A percentile compares a stretch with the other conserved stretches of the same genome.
phyloP scores from a whole-genome alignment of 345 rosid species.

The Aquilaria sinensis region DNA sequence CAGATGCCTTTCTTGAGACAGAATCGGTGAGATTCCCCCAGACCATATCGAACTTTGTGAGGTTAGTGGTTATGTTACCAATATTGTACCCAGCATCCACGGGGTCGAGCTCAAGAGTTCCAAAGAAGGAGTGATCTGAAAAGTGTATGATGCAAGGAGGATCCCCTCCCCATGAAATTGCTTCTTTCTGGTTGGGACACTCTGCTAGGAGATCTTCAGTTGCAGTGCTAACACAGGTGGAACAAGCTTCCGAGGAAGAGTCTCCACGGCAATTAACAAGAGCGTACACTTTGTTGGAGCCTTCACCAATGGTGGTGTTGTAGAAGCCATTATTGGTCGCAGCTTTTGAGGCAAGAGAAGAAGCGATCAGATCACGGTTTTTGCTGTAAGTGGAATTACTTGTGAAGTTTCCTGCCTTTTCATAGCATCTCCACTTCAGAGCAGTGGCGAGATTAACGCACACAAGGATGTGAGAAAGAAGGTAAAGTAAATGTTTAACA shows the following conservation, averaged over 20 bases:
- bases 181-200: constrained; percentile 12
- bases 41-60: constrained; percentile 16
- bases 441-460: neutral
- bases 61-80: constrained; percentile 5
- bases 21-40: constrained; percentile 29
- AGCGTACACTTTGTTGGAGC: constrained; percentile 11
- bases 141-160: constrained; percentile 15
- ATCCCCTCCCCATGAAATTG: constrained; percentile 14
- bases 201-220: neutral
- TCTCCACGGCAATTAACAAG: constrained; percentile 31
- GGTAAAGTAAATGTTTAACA: too few relatives aligned
- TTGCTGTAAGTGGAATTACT: constrained; percentile 4
- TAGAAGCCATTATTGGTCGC: constrained; percentile 9
- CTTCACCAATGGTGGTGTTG: constrained; percentile 10
- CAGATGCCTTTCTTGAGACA: constrained; percentile 15
- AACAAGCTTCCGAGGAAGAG: constrained; percentile 5
- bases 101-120: constrained; percentile 22
- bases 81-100: neutral
- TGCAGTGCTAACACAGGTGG: constrained; percentile 13
- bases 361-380: constrained; percentile 12
- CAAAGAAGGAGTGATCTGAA: constrained; percentile 14
- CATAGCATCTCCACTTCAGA: neutral
- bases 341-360: constrained; percentile 16
- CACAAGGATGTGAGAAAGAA: too few relatives aligned
- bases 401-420: neutral